Base-by-base conservation (phyloP, 73 alveolate genomes). In the Urostyla sp. region DNA sequence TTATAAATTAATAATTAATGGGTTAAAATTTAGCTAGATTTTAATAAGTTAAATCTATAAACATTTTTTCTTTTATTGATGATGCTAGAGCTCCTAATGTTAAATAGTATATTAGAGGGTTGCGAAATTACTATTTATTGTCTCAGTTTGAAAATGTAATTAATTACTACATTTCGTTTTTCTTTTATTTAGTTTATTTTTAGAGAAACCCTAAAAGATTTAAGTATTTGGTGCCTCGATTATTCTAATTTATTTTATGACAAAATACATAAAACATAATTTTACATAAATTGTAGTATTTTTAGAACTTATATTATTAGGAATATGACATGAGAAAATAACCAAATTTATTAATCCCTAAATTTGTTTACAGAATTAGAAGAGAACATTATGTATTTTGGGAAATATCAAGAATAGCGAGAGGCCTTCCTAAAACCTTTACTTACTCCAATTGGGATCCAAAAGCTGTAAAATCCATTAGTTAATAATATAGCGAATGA, bases 311-410 rank as follows among this genome's bases (percentile, higher is more conserved):
- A 15, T 10, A 10, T 55, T 35, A 31, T 18, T 38, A 63, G 79
- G 97, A 92, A 75, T 92, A 76, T 36, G 95, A 92, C 38, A 66
- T 77, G 72, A 52, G 94, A 52, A 79, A 84, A 67, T 52, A 85
- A 57, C 91, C 92, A 10, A 88, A 92, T 37, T 43, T 88, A 52
- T 69, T 87, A 38, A 91, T 91, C 30, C 97, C 97, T 13, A 50
- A 84, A 46, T 78, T 69, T 43, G 58, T 92, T 2, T 92, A 92
- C 58, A 48, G 69, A 26, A 80, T 87, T n/a, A 76, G 97, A 63
- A 75, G 97, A 30, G 94, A 92, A 35, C 94, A 85, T 54, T 89
- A 92, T 73, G 87, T 92, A 13, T 92, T 79, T 78, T 88, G 90
- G 89, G 97, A 92, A 35, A 37, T 87, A 66, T 88, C 92, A 21